Percentiles rank a stretch among this genome's conserved stretches.
These are phyloP conservation scores for Phlebiopsis gigantea DNA, from an alignment of 768 basidiomycete species.

Conservation along the genomic window DNA sequence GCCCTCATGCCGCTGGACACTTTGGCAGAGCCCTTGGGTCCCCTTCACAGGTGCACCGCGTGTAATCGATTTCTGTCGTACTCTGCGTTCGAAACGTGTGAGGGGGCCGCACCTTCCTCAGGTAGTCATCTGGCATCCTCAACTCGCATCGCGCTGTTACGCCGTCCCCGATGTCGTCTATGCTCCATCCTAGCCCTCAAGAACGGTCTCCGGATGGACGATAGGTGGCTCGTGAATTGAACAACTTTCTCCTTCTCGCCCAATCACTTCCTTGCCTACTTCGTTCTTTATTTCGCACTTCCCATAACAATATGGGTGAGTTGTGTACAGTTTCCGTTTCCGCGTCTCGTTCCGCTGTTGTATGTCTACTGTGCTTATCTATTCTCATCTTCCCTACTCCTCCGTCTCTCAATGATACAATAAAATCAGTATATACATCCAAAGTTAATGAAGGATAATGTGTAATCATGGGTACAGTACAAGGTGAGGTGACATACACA, in stretches of 20 bases:
- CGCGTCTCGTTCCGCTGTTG: not conserved
- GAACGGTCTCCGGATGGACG: slow-evolving; percentile 3
- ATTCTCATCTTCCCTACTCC: not conserved
- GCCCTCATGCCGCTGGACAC: slow-evolving; percentile 17
- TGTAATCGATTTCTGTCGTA: slow-evolving; percentile 10
- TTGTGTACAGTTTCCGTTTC: not conserved
- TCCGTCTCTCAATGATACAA: not conserved
- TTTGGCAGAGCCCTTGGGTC: slow-evolving; percentile 9
- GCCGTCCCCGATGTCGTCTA: slow-evolving; percentile 15
- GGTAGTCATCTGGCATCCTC: not conserved
- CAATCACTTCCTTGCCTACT: not conserved
- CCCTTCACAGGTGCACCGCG: slow-evolving; percentile 9
- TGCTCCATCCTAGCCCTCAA: slow-evolving; percentile 16
- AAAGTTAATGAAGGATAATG: not conserved
- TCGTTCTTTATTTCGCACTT: not conserved
- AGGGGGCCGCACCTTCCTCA: slow-evolving; percentile 1
- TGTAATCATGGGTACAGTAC: not conserved
- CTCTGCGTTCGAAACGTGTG: slow-evolving; percentile 7
- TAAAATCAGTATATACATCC: slow-evolving; percentile 2
- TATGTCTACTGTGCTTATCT: not conserved
- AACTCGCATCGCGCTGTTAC: slow-evolving; percentile 2
- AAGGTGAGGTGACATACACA: not conserved
- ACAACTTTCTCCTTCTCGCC: not conserved
- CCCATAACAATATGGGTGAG: not conserved
- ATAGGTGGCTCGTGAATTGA: slow-evolving; percentile 10